A percentile compares a stretch with the other conserved stretches of the same genome.
These are phyloP conservation scores for Microsporum audouinii DNA, from an alignment of 2,329 filamentous ascomycete genomes.

Conservation along the genomic window DNA sequence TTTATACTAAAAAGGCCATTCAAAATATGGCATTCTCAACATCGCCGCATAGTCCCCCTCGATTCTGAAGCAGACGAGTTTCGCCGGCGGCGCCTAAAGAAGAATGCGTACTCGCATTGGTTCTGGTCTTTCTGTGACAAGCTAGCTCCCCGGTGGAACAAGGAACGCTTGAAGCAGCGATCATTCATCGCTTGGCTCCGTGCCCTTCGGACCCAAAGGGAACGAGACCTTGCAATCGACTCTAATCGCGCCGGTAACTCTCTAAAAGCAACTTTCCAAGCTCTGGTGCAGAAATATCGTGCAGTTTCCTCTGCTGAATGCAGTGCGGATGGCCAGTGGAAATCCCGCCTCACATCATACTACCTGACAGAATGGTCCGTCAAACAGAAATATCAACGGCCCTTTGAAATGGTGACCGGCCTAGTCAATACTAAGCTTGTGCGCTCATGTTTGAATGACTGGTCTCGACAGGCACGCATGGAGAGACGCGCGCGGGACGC, in stretches of 20 bases:
- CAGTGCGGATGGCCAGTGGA: conserved; percentile 23
- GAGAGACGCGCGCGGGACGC: conserved; percentile 39
- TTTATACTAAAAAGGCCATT: conserved; percentile 47
- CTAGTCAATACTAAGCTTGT: conserved; percentile 38
- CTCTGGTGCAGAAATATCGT: conserved; percentile 26
- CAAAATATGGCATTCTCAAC: conserved; percentile 39
- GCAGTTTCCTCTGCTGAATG: conserved; percentile 21
- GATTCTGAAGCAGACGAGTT: conserved; percentile 25
- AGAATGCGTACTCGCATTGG: conserved; percentile 32
- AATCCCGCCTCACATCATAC: conserved; percentile 26
- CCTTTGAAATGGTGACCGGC: conserved; percentile 32
- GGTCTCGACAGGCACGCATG: conserved; percentile 38
- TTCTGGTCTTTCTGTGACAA: conserved; percentile 36
- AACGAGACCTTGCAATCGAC: conserved; percentile 31
- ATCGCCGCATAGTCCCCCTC: conserved; percentile 26
- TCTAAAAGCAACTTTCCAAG: conserved; percentile 23
- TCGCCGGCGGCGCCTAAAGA: conserved; percentile 23
- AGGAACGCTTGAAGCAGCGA: conserved; percentile 31
- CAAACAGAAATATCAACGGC: conserved; percentile 34
- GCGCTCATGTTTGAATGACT: conserved; percentile 38
- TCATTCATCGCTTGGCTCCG: conserved; percentile 33
- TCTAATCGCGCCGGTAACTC: conserved; percentile 20
- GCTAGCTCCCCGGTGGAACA: conserved; percentile 34
- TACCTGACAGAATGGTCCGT: conserved; percentile 34
- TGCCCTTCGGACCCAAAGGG: conserved; percentile 29